Conservation (phyloP, 192 early-diverging fungal species). For the Phycomyces nitens region DNA sequence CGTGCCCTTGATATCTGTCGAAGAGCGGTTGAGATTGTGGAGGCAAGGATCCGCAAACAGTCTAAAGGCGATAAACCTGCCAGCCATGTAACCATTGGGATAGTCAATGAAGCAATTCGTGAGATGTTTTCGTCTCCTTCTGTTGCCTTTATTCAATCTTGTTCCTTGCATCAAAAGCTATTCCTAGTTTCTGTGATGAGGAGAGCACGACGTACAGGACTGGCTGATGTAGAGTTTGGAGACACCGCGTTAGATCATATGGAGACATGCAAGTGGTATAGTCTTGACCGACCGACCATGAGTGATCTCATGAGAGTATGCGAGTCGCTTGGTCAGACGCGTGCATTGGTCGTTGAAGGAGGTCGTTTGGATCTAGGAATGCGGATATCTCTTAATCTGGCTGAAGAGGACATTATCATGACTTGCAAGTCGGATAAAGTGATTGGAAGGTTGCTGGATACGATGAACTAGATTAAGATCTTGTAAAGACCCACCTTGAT, state of each 20-base stretch:
- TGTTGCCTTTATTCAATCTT: constrained; percentile 66
- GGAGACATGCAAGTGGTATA: constrained; percentile 65
- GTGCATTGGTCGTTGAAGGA: constrained; percentile 60
- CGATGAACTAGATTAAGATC: background rate
- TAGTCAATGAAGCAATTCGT: constrained; percentile 76
- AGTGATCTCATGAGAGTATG: constrained; percentile 64
- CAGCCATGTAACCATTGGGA: constrained; percentile 58
- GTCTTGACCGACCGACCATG: constrained; percentile 53
- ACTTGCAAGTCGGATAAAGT: constrained; percentile 63
- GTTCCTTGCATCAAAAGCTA: constrained; percentile 81
- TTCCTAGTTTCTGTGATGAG: constrained; percentile 74
- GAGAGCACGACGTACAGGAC: constrained; percentile 59
- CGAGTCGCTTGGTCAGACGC: constrained; percentile 56
- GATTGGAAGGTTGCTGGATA: constrained; percentile 44
- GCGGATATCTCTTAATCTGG: constrained; percentile 66
- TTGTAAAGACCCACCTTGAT: no score
- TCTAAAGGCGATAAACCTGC: constrained; percentile 16
- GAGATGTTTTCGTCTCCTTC: constrained; percentile 84
- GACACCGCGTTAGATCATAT: constrained; percentile 66
- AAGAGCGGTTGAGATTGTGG: constrained; percentile 70
- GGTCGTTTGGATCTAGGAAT: constrained; percentile 65
- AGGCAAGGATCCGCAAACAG: constrained; percentile 33
- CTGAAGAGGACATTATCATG: constrained; percentile 77
- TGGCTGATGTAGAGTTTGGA: constrained; percentile 70
- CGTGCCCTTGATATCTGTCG: constrained; percentile 93